Evolutionary conservation across 306 rosid species (phyloP), one percentile per base, ranked within the genome.

Genomic region (Prunus armeniaca): DNA sequence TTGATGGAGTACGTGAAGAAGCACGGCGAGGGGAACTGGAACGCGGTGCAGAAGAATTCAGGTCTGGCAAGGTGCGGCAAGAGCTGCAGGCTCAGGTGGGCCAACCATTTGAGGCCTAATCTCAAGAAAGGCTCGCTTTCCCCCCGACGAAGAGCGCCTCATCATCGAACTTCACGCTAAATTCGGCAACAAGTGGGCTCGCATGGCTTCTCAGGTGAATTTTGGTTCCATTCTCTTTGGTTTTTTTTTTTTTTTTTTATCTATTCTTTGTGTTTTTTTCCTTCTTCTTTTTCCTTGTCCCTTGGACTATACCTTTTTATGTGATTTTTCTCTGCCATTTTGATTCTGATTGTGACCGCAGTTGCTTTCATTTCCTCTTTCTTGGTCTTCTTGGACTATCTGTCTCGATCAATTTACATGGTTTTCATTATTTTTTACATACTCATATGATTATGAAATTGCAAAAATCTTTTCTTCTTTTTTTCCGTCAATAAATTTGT

Each of bases 81-180:
- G 78, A 94, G 98, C 54, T 94, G 98, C 51, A 82, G 98, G 69
- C 90, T 94, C 4, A 67, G 98, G 54, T 94, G 98, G 98, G 90
- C 96, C 15, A 94, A 94, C 65, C 98, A 94, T 78, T 79, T 94
- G 38, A 74, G 96, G 56, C 97, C 98, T 5, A 86, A 94, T 75
- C 87, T 94, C 20, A 94, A 86, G 69, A 94, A 91, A 24, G 96
- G 95, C 28, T 56, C 93, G 0, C 89, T 94, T 65, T 80, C 97
- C 51, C 51, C 65, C 62, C 0, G 90, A 89, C 0, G 98, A 94
- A 73, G 93, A 94, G 52, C 51, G 79, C 4, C 20, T 81, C 75
- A 87, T 94, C 81, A 65, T 91, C 63, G 85, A 90, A 8, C 96
- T 90, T 80, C 98, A 94, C 79, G 84, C 96, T 49, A 90, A 84